phyloP scores from a whole-genome alignment of 2,329 filamentous ascomycete genomes.

The Microcera coccophila region DNA sequence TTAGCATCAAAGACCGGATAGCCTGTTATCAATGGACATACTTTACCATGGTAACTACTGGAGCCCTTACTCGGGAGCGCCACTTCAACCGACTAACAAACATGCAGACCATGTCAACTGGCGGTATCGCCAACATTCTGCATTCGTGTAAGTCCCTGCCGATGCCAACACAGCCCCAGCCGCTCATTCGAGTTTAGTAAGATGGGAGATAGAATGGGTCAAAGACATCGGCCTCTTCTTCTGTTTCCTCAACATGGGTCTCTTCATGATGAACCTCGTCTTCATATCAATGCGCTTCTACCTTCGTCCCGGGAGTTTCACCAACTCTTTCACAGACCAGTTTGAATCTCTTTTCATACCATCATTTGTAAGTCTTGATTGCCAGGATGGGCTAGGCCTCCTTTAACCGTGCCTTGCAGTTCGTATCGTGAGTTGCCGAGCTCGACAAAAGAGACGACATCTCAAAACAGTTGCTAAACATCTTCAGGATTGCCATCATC shows the following conservation, averaged over 20 bases:
- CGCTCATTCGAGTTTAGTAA: constrained; percentile 12
- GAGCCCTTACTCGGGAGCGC: background rate
- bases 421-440: constrained; percentile 41
- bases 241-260: constrained; percentile 58
- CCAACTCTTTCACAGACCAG: constrained; percentile 68
- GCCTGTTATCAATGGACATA: constrained; percentile 66
- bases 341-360: constrained; percentile 76
- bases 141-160: constrained; percentile 29
- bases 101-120: constrained; percentile 45
- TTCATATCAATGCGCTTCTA: constrained; percentile 67
- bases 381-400: background rate
- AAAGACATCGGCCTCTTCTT: constrained; percentile 56
- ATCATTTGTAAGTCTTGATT: constrained; percentile 45
- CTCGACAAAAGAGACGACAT: background rate
- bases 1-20: constrained; percentile 48
- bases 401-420: constrained; percentile 26
- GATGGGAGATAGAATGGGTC: constrained; percentile 47
- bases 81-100: background rate
- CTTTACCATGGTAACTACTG: constrained; percentile 55
- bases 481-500: constrained; percentile 65
- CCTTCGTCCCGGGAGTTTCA: constrained; percentile 66
- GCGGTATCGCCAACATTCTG: constrained; percentile 54
- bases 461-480: background rate
- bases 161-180: background rate
- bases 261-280: constrained; percentile 60